These are phyloP conservation scores for Moricandia moricandioides DNA, from an alignment of 345 rosid species.

Conservation along the genomic window DNA sequence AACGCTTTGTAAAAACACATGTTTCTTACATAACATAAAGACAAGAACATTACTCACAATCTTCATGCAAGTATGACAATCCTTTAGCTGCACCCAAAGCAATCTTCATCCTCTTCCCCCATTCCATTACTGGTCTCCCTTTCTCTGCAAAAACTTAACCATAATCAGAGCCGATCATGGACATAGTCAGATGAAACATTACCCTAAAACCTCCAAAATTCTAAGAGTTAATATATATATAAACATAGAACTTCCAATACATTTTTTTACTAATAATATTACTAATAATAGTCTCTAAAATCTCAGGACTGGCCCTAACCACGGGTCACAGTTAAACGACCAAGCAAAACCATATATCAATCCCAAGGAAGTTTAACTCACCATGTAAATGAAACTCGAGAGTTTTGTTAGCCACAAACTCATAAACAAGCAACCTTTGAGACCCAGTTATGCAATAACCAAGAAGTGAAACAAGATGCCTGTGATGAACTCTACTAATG, in stretches of 20 bases:
- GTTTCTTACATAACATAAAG: not conserved
- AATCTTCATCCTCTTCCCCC: slow-evolving; percentile 67
- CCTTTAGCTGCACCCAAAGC: slow-evolving; percentile 90
- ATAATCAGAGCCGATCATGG: not conserved
- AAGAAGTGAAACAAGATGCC: slow-evolving; percentile 49
- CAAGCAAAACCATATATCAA: slow-evolving; percentile 1
- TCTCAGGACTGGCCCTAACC: not conserved
- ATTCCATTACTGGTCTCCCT: slow-evolving; percentile 59
- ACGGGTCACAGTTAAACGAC: not conserved
- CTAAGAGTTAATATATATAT: not conserved
- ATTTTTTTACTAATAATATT: not conserved
- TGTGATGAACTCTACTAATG: slow-evolving; percentile 64
- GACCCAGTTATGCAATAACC: not conserved
- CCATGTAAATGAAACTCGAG: slow-evolving; percentile 71
- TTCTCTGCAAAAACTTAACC: slow-evolving; percentile 48
- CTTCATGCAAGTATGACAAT: slow-evolving; percentile 85
- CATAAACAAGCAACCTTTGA: slow-evolving; percentile 22
- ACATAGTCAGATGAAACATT: not conserved
- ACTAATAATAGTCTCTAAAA: not conserved
- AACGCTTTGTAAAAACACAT: not conserved
- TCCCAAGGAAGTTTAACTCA: slow-evolving; percentile 32
- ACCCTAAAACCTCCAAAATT: not conserved
- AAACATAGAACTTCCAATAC: not conserved
- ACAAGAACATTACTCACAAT: slow-evolving; percentile 53
- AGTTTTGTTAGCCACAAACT: slow-evolving; percentile 67